phyloP scores from a whole-genome alignment of 2,329 filamentous ascomycete genomes.

The Macrophomina tecta region DNA sequence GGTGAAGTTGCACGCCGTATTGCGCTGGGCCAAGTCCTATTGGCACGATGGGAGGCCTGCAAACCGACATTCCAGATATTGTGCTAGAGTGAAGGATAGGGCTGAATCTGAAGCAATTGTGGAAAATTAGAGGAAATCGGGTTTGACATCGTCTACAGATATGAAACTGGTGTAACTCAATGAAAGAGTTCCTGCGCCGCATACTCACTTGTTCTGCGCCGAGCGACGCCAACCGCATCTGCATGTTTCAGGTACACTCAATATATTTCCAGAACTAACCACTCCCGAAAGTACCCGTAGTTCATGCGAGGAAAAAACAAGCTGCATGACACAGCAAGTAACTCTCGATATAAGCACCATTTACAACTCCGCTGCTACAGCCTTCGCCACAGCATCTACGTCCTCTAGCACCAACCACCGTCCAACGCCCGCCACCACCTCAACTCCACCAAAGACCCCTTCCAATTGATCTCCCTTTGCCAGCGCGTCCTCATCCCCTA shows the following conservation, averaged over 20 bases:
- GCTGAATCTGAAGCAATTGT: too few species aligned
- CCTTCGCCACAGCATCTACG: constrained; percentile 41
- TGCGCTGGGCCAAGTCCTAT: not conserved
- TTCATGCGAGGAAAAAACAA: too few species aligned
- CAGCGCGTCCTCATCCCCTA: constrained; percentile 51
- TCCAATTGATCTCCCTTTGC: constrained; percentile 32
- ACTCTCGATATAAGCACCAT: not conserved
- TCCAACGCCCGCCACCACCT: constrained; percentile 41
- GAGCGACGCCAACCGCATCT: too few species aligned
- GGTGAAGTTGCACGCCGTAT: not conserved
- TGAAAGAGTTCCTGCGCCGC: too few species aligned
- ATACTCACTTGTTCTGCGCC: too few species aligned
- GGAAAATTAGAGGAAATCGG: too few species aligned
- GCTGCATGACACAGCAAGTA: too few species aligned
- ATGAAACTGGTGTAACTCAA: too few species aligned
- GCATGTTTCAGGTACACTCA: too few species aligned
- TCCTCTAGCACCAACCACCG: constrained; percentile 62
- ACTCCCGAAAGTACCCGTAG: too few species aligned
- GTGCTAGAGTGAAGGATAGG: not conserved
- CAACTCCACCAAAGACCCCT: constrained; percentile 40
- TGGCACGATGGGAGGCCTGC: not conserved
- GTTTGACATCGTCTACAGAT: too few species aligned
- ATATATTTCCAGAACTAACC: too few species aligned
- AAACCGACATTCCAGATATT: not conserved
- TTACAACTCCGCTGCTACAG: constrained; percentile 32